Evolutionary conservation across 116 monocot genomes (phyloP), one percentile per base, ranked within the genome.

Genomic region (Thalassia testudinum): DNA sequence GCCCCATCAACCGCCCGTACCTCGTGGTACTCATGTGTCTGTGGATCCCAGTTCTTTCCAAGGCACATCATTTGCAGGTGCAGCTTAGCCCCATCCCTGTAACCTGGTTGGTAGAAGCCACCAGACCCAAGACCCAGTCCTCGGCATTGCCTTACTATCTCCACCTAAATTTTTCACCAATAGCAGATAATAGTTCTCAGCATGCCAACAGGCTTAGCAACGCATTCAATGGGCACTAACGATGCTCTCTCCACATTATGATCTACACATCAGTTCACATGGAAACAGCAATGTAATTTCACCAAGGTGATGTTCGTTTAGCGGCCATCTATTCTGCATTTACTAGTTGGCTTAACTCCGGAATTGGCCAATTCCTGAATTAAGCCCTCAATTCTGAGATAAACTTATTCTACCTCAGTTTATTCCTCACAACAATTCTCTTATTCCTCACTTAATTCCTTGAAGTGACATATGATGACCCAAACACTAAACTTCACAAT

Each of bases 51-150:
- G 52, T 84, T 75, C 47, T 67, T 75, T 14, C 75, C 79, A 23
- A 84, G 63, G 52, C 84, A 78, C 84, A 84, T 84, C 84, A 84
- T 84, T 2, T 56, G 59, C 43, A 84, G 24, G 53, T 64, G 54
- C 57, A 79, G 48, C 47, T 75, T 84, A 26, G 72, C 69, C 52
- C 79, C 84, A 49, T 78, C 69, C 4, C 27, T 49, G 48, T 78
- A 84, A 47, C 75, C 69, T 22, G 84, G 84, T 43, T 24, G 69
- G 50, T 84, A 84, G 52, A 84, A 84, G 24, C 84, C 75, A 22
- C 84, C 84, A 1, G 18, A 0, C 26, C 79, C 75, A 38, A 64
- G 13, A 61, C 83, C 83, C 44, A 83, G 72, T 1, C 75, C 52
- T 50, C 47, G 62, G 21, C 84, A 78, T 49, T 29, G 49, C 48